Conservation (phyloP, 108 stramenopile species). For the Nitzschia inconspicua region DNA sequence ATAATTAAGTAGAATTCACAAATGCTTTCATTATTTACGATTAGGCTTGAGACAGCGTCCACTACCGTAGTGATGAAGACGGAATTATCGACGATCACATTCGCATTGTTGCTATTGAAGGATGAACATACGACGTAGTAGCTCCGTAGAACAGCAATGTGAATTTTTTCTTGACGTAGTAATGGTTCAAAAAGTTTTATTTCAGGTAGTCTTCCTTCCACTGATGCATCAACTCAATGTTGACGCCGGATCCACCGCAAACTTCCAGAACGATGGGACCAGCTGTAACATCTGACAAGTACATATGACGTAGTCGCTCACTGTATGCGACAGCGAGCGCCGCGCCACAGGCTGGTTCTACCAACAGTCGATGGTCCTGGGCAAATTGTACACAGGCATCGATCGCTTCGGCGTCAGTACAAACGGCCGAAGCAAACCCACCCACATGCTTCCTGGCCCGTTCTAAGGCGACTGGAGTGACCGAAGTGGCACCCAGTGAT, state of each 20-base stretch:
- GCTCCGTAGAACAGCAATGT: too few relatives aligned
- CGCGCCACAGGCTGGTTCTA: conserved; percentile 93
- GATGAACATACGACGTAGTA: too few relatives aligned
- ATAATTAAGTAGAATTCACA: too few relatives aligned
- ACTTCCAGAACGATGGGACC: conserved; percentile 80
- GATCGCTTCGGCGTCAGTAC: conserved; percentile 82
- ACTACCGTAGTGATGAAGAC: too few relatives aligned
- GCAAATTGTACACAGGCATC: conserved; percentile 75
- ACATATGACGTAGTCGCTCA: conserved; percentile 48
- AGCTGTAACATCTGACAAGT: conserved; percentile 30
- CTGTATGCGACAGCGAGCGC: conserved; percentile 78
- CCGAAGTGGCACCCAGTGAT: conserved; percentile 77
- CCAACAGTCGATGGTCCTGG: conserved; percentile 78
- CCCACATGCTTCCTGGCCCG: conserved; percentile 47
- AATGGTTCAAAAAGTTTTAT: too few relatives aligned
- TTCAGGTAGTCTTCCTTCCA: conserved; percentile 55
- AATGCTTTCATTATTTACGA: too few relatives aligned
- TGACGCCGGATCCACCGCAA: conserved; percentile 82
- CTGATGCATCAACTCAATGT: conserved; percentile 50
- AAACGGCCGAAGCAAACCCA: conserved; percentile 49
- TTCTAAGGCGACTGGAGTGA: conserved; percentile 71
- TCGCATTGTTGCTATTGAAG: too few relatives aligned
- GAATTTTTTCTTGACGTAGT: too few relatives aligned
- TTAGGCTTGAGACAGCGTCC: too few relatives aligned
- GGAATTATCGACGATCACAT: too few relatives aligned